Conservation (phyloP, 495 filamentous ascomycete genomes). For the Glonium stellatum region DNA sequence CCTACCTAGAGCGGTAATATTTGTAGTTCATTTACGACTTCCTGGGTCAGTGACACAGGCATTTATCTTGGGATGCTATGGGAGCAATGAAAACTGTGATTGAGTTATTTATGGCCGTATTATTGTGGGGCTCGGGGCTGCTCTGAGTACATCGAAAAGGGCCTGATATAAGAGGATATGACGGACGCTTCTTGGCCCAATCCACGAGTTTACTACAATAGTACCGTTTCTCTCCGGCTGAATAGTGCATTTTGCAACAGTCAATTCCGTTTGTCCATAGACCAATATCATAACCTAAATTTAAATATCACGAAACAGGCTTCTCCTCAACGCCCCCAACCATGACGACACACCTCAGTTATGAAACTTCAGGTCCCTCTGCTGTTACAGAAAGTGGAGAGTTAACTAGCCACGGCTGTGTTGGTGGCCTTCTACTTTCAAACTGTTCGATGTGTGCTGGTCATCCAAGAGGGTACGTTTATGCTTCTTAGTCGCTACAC, state of each 20-base stretch:
- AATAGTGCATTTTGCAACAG: no score
- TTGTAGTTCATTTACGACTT: neutral
- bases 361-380: neutral
- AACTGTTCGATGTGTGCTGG: neutral
- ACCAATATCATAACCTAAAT: no score
- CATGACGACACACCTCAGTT: neutral
- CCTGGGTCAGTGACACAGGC: neutral
- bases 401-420: neutral
- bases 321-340: no score
- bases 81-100: neutral
- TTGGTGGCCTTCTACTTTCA: neutral
- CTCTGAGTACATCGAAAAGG: neutral
- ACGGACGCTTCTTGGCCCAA: no score
- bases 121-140: neutral
- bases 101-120: neutral
- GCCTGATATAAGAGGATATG: no score
- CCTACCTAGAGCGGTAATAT: neutral
- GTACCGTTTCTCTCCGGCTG: no score
- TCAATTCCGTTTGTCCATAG: no score
- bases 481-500: no score
- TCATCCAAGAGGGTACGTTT: neutral
- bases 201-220: no score
- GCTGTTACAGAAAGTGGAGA: neutral
- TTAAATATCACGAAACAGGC: no score
- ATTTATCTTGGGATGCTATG: neutral